A percentile compares a stretch with the other conserved stretches of the same genome.
These are phyloP conservation scores for Bipolaris cookei DNA, from an alignment of 2,329 filamentous ascomycete genomes.

Conservation along the genomic window DNA sequence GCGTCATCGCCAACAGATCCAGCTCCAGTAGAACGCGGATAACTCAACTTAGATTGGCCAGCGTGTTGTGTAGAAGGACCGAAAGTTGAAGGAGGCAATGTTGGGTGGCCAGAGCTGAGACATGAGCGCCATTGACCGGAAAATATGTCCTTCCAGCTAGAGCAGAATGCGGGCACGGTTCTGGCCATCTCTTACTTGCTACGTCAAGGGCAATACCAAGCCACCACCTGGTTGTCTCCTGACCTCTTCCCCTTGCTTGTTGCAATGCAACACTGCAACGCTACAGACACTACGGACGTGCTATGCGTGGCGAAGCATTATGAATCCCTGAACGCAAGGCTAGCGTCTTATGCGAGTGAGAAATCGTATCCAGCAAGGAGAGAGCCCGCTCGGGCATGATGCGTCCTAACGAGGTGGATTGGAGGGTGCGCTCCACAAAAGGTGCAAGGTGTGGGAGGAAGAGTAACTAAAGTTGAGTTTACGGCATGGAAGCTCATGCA, in stretches of 20 bases:
- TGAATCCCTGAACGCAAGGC: not conserved
- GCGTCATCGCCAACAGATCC: not conserved
- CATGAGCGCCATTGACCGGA: slow-evolving; percentile 5
- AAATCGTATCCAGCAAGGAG: not conserved
- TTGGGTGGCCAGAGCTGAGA: not conserved
- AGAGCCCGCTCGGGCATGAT: not conserved
- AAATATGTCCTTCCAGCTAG: slow-evolving; percentile 5
- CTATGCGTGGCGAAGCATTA: not conserved
- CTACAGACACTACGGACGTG: not conserved
- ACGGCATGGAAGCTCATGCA: slow-evolving; percentile 1
- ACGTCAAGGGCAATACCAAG: not conserved
- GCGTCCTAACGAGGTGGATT: not conserved
- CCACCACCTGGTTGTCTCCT: not conserved
- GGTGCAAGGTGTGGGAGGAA: not conserved
- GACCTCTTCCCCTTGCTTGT: not conserved
- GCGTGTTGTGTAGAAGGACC: slow-evolving; percentile 2
- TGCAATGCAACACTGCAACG: not conserved
- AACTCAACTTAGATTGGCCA: slow-evolving; percentile 4
- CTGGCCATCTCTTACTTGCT: slow-evolving; percentile 1
- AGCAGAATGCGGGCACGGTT: not conserved
- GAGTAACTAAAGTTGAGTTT: not conserved
- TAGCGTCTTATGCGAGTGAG: not conserved
- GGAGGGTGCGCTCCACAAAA: not conserved
- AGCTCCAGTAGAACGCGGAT: not conserved
- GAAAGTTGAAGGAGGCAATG: slow-evolving; percentile 9